These are phyloP conservation scores for Cryptosporidium felis DNA, from an alignment of 169 alveolate genomes.

Conservation along the genomic window DNA sequence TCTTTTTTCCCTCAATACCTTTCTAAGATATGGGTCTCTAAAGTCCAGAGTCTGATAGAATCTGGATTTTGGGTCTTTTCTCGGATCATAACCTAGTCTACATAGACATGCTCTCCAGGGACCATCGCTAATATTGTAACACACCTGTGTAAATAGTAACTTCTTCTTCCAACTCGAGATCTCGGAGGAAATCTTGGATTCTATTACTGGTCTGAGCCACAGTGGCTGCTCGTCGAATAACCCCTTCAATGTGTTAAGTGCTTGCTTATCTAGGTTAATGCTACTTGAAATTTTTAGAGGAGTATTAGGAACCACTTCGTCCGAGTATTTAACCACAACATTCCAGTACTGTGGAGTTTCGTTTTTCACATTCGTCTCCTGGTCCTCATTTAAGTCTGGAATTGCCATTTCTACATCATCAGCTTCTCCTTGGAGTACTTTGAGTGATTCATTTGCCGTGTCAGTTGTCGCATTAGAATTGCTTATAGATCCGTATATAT, in stretches of 20 bases:
- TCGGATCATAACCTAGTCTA: constrained; percentile 77
- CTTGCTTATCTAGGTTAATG: constrained; percentile 31
- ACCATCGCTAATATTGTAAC: constrained; percentile 77
- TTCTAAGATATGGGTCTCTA: constrained; percentile 74
- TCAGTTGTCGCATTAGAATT: background rate
- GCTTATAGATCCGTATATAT: background rate
- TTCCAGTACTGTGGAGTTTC: constrained; percentile 48
- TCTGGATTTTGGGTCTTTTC: constrained; percentile 75
- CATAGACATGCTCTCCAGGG: constrained; percentile 80
- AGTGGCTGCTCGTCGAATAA: constrained; percentile 75
- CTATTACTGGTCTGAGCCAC: constrained; percentile 77
- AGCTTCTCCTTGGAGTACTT: background rate
- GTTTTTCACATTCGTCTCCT: background rate
- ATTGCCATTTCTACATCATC: background rate
- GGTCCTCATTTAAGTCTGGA: constrained; percentile 12
- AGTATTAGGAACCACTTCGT: constrained; percentile 6
- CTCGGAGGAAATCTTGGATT: constrained; percentile 70
- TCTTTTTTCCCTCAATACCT: constrained; percentile 65
- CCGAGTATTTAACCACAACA: constrained; percentile 35
- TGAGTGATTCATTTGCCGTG: background rate
- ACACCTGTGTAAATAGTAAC: constrained; percentile 75
- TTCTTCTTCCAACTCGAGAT: constrained; percentile 76
- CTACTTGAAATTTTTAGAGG: constrained; percentile 47
- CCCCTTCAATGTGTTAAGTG: constrained; percentile 32
- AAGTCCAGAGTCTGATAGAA: constrained; percentile 78